A percentile compares a stretch with the other conserved stretches of the same genome.
phyloP scores from a whole-genome alignment of 257 asterid genomes.

The Rubia yunnanensis region DNA sequence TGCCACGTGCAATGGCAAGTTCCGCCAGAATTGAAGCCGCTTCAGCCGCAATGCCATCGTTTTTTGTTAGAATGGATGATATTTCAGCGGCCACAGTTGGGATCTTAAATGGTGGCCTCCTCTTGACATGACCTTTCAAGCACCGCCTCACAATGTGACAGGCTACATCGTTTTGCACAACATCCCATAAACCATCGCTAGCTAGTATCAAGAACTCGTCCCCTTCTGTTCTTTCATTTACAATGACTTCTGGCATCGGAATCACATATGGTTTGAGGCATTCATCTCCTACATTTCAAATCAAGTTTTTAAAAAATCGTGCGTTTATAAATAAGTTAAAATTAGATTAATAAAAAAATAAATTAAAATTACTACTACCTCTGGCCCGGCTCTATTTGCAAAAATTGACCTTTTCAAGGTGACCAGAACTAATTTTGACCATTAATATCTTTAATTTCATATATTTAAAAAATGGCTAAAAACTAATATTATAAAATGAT shows the following conservation, averaged over 20 bases:
- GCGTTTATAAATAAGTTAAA: background rate
- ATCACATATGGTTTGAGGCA: constrained; percentile 60
- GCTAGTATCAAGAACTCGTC: constrained; percentile 60
- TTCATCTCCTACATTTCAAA: constrained; percentile 34
- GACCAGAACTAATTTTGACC: no score
- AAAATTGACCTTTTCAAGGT: no score
- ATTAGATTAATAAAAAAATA: no score
- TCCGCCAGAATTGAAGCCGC: constrained; percentile 48
- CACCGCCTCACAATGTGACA: constrained; percentile 44
- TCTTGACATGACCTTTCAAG: constrained; percentile 24
- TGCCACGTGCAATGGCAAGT: constrained; percentile 53
- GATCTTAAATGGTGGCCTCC: background rate
- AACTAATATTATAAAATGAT: no score
- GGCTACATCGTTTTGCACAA: constrained; percentile 44
- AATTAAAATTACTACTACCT: no score
- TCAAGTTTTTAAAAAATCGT: no score
- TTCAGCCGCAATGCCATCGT: constrained; percentile 12
- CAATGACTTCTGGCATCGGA: constrained; percentile 44
- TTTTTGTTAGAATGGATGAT: background rate
- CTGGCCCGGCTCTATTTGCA: no score
- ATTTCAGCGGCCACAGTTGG: background rate
- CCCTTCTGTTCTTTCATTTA: constrained; percentile 14
- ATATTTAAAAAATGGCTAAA: no score
- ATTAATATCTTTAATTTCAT: no score
- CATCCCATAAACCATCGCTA: constrained; percentile 76